These are phyloP conservation scores for Craspedostauros australis DNA, from an alignment of 108 stramenopile species.

Conservation along the genomic window DNA sequence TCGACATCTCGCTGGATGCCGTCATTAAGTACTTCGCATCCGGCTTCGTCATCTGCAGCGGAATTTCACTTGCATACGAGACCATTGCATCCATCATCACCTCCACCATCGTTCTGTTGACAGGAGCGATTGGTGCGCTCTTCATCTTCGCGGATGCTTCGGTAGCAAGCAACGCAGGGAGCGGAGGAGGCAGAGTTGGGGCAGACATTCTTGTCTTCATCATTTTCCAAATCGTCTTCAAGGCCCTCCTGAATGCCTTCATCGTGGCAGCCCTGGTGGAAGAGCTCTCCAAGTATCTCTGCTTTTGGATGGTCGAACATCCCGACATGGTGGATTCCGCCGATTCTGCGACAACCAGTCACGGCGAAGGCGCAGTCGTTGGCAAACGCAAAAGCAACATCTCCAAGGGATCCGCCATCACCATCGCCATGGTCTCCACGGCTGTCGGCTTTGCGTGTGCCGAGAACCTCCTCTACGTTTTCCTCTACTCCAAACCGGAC, in stretches of 20 bases:
- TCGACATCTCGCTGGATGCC: slow-evolving; percentile 50
- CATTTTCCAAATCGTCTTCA: slow-evolving; percentile 4
- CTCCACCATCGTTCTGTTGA: not conserved
- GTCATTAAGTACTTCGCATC: slow-evolving; percentile 55
- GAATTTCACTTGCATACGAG: no score
- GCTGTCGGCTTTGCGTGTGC: slow-evolving; percentile 47
- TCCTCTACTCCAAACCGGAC: slow-evolving; percentile 46
- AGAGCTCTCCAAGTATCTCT: slow-evolving; percentile 49
- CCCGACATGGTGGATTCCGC: slow-evolving; percentile 29
- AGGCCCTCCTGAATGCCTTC: slow-evolving; percentile 30
- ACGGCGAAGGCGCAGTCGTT: slow-evolving; percentile 18
- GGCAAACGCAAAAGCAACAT: no score
- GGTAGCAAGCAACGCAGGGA: no score
- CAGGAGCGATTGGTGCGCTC: not conserved
- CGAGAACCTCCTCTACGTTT: slow-evolving; percentile 41
- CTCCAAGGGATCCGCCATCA: slow-evolving; percentile 27
- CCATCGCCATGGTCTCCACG: slow-evolving; percentile 48
- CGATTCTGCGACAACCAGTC: not conserved
- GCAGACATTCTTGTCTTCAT: not conserved
- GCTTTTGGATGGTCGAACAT: slow-evolving; percentile 43
- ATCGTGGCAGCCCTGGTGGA: slow-evolving; percentile 43
- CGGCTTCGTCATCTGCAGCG: slow-evolving; percentile 34
- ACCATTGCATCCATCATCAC: no score
- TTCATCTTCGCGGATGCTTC: not conserved
- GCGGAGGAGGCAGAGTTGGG: not conserved